Evolutionary conservation across 129 eudicot species (phyloP).

Genomic region (Lactuca saligna): DNA sequence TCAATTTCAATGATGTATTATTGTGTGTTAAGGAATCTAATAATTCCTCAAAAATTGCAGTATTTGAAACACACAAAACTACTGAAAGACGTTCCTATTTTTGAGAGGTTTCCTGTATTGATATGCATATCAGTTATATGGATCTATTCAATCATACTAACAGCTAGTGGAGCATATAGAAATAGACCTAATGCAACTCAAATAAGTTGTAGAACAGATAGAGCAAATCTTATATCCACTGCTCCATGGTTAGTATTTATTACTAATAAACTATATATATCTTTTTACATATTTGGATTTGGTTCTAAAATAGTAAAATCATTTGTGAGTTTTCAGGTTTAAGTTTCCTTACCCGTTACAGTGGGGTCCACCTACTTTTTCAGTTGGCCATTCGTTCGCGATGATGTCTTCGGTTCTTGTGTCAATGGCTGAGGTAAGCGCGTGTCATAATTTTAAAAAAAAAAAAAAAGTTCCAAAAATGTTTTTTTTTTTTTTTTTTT

Average conservation of each 20-base stretch:
- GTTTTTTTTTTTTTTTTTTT: neutral
- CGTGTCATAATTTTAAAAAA: neutral
- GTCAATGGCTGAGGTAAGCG: conserved; percentile 84
- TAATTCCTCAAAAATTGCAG: conserved; percentile 41
- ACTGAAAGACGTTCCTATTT: conserved; percentile 75
- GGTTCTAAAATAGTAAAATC: conserved; percentile 13
- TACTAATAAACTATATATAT: neutral
- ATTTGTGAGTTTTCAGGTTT: conserved; percentile 54
- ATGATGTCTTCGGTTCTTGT: conserved; percentile 99
- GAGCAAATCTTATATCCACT: conserved; percentile 80
- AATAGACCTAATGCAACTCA: conserved; percentile 59
- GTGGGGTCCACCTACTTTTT: conserved; percentile 99
- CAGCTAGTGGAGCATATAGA: conserved; percentile 94
- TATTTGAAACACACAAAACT: conserved; percentile 85
- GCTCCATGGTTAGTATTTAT: conserved; percentile 79
- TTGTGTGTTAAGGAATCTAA: conserved; percentile 26
- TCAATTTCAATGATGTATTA: neutral
- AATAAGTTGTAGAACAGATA: conserved; percentile 82
- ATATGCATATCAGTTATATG: conserved; percentile 70
- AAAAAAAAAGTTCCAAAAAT: neutral
- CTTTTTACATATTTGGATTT: neutral
- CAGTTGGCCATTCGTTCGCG: conserved; percentile 86
- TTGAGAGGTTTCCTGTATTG: conserved; percentile 87
- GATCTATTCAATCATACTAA: conserved; percentile 76
- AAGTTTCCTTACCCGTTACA: conserved; percentile 94